A percentile compares a stretch with the other conserved stretches of the same genome.
Evolutionary conservation across 257 asterid species (phyloP).

Genomic region (Euphrasia confusa): DNA sequence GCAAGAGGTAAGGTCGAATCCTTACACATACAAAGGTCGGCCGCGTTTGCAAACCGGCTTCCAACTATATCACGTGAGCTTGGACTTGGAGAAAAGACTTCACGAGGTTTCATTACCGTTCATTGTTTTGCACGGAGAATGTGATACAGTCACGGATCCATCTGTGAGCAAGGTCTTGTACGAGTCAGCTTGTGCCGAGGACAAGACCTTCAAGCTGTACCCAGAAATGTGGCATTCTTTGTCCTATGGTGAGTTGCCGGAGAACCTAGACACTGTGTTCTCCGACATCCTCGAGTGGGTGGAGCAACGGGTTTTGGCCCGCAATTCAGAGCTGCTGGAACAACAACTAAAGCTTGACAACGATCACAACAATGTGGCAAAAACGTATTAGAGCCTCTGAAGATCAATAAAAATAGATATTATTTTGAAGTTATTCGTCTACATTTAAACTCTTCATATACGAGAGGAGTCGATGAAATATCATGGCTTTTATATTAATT

Average conservation of each 20-base stretch:
- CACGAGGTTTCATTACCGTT: slow-evolving; percentile 63
- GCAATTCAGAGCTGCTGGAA: slow-evolving; percentile 7
- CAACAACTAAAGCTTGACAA: slow-evolving; percentile 31
- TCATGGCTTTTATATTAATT: too few relatives aligned
- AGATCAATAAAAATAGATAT: too few relatives aligned
- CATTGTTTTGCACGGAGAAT: slow-evolving; percentile 59
- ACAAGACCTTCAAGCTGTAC: slow-evolving; percentile 75
- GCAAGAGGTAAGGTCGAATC: slow-evolving; percentile 73
- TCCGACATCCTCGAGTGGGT: slow-evolving; percentile 60
- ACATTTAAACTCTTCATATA: too few relatives aligned
- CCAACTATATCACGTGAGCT: slow-evolving; percentile 48
- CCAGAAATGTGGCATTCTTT: slow-evolving; percentile 94
- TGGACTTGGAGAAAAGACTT: slow-evolving; percentile 65
- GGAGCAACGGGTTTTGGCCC: slow-evolving; percentile 28
- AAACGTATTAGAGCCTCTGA: too few relatives aligned
- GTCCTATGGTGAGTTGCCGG: slow-evolving; percentile 82
- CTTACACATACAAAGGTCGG: slow-evolving; percentile 77
- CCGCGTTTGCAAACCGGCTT: slow-evolving; percentile 80
- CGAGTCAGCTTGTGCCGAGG: slow-evolving; percentile 52
- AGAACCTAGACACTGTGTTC: slow-evolving; percentile 53
- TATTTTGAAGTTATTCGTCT: too few relatives aligned
- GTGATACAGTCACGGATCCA: slow-evolving; percentile 58
- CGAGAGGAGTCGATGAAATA: too few relatives aligned
- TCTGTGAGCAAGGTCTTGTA: slow-evolving; percentile 53
- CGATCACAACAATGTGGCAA: slow-evolving; percentile 7